These are phyloP conservation scores for Pseudonectria buxi DNA, from an alignment of 2,329 filamentous ascomycete genomes.

Conservation along the genomic window DNA sequence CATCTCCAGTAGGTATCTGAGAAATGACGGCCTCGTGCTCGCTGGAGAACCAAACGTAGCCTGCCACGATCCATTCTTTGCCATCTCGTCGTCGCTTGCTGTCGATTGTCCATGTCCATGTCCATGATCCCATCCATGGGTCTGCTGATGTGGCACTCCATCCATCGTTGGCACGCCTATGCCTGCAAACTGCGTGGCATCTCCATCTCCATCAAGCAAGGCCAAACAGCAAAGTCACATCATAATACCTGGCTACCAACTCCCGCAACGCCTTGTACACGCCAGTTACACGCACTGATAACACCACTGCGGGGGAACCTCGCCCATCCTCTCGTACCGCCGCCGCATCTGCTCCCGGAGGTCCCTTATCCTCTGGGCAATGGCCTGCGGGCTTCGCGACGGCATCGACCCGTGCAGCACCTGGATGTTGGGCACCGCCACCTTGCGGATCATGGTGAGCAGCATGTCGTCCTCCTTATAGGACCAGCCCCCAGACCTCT, in stretches of 20 bases:
- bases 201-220: too few relatives aligned
- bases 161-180: too few relatives aligned
- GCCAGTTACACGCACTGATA: conserved; percentile 7
- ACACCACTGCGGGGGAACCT: conserved; percentile 21
- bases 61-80: too few relatives aligned
- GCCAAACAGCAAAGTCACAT: too few relatives aligned
- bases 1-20: too few relatives aligned
- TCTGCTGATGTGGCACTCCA: too few relatives aligned
- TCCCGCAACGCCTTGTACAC: neutral
- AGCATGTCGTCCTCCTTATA: conserved; percentile 22
- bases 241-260: neutral
- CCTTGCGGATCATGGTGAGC: conserved; percentile 16
- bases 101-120: too few relatives aligned
- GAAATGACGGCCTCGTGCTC: too few relatives aligned
- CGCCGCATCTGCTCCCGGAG: conserved; percentile 13
- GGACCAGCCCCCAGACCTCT: conserved; percentile 19
- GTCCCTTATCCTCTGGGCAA: conserved; percentile 13
- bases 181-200: too few relatives aligned
- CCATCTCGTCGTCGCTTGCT: too few relatives aligned
- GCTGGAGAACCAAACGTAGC: too few relatives aligned
- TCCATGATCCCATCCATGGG: too few relatives aligned
- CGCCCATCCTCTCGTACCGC: conserved; percentile 12
- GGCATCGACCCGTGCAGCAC: conserved; percentile 11
- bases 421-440: conserved; percentile 6
- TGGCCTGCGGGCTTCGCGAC: conserved; percentile 10